Percentiles rank a stretch among this genome's conserved stretches.
Evolutionary conservation across 2,329 filamentous ascomycete genomes (phyloP).

Genomic region (Cadophora luteo-olivacea): DNA sequence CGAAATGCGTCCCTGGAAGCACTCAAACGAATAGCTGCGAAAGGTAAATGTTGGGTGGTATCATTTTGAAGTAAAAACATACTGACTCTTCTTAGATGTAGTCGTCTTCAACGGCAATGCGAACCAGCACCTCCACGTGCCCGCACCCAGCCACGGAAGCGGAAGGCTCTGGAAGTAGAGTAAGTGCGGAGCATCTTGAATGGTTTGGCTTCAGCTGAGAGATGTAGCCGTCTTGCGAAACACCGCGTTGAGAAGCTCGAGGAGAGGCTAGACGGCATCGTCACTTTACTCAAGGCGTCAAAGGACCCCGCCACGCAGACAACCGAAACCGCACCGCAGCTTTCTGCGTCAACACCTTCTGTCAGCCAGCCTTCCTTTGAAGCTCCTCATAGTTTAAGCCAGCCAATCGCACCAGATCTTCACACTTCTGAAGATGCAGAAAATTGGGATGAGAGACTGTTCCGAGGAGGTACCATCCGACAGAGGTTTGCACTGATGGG

Average conservation of each 20-base stretch:
- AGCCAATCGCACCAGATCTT: neutral
- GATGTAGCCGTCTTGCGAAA: conserved; percentile 23
- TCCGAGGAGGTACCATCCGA: conserved; percentile 16
- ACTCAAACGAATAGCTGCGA: conserved; percentile 21
- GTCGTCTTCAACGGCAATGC: conserved; percentile 31
- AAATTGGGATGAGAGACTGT: conserved; percentile 22
- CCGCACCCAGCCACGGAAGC: conserved; percentile 24
- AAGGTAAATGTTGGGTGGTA: conserved; percentile 19
- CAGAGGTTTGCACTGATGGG: conserved; percentile 18
- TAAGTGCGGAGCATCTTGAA: neutral
- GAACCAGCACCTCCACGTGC: conserved; percentile 24
- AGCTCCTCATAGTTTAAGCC: neutral
- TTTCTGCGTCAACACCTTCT: neutral
- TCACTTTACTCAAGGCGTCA: conserved; percentile 29
- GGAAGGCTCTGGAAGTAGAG: conserved; percentile 23
- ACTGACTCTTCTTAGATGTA: conserved; percentile 27
- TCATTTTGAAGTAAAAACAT: neutral
- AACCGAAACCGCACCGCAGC: neutral
- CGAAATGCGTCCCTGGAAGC: conserved; percentile 26
- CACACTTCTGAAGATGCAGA: conserved; percentile 1
- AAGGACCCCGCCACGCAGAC: conserved; percentile 14
- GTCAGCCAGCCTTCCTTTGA: neutral
- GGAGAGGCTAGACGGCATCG: conserved; percentile 34
- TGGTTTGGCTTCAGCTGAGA: neutral
- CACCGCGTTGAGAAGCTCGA: conserved; percentile 34